Evolutionary conservation across 495 filamentous ascomycete genomes (phyloP).

Genomic region (Aspergillus sclerotioniger): DNA sequence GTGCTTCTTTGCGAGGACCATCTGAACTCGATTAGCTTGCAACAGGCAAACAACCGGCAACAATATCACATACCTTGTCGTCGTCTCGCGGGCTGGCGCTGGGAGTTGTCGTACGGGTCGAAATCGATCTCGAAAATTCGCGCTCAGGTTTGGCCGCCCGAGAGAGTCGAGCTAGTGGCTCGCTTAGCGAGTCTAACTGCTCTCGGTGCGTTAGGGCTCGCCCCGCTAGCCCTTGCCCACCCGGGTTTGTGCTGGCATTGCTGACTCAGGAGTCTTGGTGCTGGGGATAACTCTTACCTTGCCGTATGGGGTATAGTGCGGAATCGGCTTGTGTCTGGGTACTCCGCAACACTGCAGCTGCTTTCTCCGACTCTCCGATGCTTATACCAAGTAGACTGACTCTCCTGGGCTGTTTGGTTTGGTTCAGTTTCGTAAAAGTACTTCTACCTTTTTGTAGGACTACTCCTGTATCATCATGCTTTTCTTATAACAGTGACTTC

Average conservation of each 20-base stretch:
- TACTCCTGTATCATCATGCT: too few species aligned
- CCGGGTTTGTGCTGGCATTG: neutral
- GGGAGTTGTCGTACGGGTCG: constrained; percentile 49
- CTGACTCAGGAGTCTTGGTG: neutral
- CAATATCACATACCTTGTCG: constrained; percentile 43
- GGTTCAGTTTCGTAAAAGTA: too few species aligned
- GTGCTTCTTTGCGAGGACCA: constrained; percentile 98
- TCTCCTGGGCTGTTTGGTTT: too few species aligned
- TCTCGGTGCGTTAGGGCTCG: constrained; percentile 19
- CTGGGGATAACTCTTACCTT: neutral
- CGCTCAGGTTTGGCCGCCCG: constrained; percentile 30
- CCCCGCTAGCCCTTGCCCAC: constrained; percentile 22
- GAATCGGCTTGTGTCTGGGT: neutral
- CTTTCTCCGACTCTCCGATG: too few species aligned
- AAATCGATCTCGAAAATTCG: constrained; percentile 45
- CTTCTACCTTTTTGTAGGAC: too few species aligned
- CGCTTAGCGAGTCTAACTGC: constrained; percentile 40
- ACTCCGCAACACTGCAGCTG: neutral
- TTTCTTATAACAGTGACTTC: too few species aligned
- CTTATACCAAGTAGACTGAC: too few species aligned
- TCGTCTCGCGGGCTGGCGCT: constrained; percentile 45
- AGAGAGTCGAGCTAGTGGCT: constrained; percentile 36
- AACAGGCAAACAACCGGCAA: neutral
- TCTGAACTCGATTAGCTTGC: constrained; percentile 51
- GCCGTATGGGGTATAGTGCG: neutral